These are phyloP conservation scores for Schizonepeta tenuifolia DNA, from an alignment of 257 asterid genomes.

Conservation along the genomic window DNA sequence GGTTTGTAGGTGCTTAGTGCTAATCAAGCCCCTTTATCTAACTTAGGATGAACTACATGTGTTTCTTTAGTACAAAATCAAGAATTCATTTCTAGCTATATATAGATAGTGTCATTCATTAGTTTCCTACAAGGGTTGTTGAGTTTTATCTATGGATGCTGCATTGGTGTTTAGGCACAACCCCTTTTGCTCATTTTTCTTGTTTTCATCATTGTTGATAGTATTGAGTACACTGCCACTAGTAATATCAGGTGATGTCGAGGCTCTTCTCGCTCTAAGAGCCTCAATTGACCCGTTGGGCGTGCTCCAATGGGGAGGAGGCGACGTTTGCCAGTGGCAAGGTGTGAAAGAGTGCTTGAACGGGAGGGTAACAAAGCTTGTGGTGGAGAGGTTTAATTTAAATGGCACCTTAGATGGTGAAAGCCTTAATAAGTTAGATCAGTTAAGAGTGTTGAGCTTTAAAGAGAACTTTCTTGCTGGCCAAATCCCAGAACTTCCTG, in stretches of 20 bases:
- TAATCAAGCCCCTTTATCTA: constrained; percentile 29
- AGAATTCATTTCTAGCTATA: constrained; percentile 27
- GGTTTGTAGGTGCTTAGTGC: constrained; percentile 29
- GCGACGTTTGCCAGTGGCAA: constrained; percentile 66
- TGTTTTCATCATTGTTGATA: constrained; percentile 31
- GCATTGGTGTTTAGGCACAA: constrained; percentile 24
- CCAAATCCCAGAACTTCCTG: constrained; percentile 64
- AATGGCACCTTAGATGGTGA: constrained; percentile 65
- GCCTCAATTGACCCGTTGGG: constrained; percentile 62
- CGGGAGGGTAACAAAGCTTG: constrained; percentile 84
- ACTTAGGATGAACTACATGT: constrained; percentile 13
- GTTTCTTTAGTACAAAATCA: constrained; percentile 26
- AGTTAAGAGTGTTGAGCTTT: constrained; percentile 81
- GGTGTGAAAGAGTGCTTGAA: constrained; percentile 79
- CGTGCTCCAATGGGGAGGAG: constrained; percentile 61
- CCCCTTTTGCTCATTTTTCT: constrained; percentile 20
- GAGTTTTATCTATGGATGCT: constrained; percentile 34
- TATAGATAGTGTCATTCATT: constrained; percentile 15
- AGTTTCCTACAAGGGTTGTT: constrained; percentile 21
- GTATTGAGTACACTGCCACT: constrained; percentile 34
- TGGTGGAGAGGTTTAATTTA: constrained; percentile 65
- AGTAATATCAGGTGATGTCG: constrained; percentile 65
- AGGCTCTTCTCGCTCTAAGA: constrained; percentile 65
- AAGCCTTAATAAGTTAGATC: constrained; percentile 76
- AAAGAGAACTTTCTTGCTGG: constrained; percentile 76